Base-by-base conservation (phyloP, 805 yeast genomes). In the Schwanniomyces occidentalis region DNA sequence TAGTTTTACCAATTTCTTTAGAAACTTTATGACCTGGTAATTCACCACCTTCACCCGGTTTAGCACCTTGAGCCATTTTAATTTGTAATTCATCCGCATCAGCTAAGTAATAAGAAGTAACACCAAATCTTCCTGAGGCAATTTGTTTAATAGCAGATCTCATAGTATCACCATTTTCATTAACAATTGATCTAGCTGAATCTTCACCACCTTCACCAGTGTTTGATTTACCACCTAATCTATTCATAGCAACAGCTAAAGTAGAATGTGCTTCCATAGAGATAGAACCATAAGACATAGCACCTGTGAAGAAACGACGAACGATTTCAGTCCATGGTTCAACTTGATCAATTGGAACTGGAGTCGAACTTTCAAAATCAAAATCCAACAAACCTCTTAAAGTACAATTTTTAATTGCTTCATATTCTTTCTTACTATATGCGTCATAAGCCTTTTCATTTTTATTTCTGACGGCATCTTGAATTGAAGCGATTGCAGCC, bases 181-280 rank as follows among this genome's bases (percentile, higher is more conserved):
- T 75, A 14, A 83, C 84, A 34, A 75, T 69, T 5, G 96, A 85
- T 51, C 97, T 77, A 56, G 90, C 96, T 31, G 93, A 78, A 57
- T 91, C 98, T 65, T 91, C 99, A 73, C 99, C 99, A 73, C 99
- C 99, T 73, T 91, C 99, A 71, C 99, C 99, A 43, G 98, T 90
- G 63, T 91, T 91, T 31, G 96, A 88, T 65, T 90, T 93, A 49
- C 97, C 99, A 35, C 98, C 98, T 45, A 91, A 74, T 61, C 98
- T 75, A 72, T 91, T 91, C 99, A 91, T 91, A 30, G 99, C 99
- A 37, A 91, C 95, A 9, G 99, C 99, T 51, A 91, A 71, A 8
- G 99, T 91, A 4, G 97, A 88, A 65, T 91, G 99, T 2, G 97
- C 90, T 65, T 91, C 99, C 95, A 90, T 85, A 4, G 98, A 91